Conservation (phyloP, 2,329 filamentous ascomycete species). For the Aspergillus luchuensis region DNA sequence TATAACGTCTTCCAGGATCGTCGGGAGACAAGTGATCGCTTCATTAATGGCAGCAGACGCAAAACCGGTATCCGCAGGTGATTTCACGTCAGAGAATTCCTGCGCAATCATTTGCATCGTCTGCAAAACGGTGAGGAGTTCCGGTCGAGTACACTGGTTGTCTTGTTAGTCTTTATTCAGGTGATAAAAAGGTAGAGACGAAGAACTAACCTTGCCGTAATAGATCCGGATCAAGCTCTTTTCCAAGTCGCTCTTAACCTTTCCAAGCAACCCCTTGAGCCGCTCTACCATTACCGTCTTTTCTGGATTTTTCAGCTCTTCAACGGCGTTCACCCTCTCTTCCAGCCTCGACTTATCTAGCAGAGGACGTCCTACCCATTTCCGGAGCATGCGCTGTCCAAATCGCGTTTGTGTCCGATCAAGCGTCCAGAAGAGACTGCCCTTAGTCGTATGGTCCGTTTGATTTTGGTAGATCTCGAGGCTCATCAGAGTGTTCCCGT, state of each 20-base stretch:
- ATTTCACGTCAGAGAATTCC: slow-evolving; percentile 70
- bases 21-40: slow-evolving; percentile 73
- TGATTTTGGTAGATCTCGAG: slow-evolving; percentile 95
- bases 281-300: slow-evolving; percentile 70
- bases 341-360: slow-evolving; percentile 75
- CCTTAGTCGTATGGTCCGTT: slow-evolving; percentile 80
- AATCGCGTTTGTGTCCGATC: slow-evolving; percentile 91
- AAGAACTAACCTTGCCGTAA: slow-evolving; percentile 71
- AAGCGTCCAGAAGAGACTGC: slow-evolving; percentile 92
- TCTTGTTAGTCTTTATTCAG: slow-evolving; percentile 20
- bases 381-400: slow-evolving; percentile 81
- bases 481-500: slow-evolving; percentile 90
- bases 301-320: slow-evolving; percentile 74
- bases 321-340: slow-evolving; percentile 78
- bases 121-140: slow-evolving; percentile 82
- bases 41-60: slow-evolving; percentile 67
- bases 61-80: slow-evolving; percentile 70
- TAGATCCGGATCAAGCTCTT: slow-evolving; percentile 93
- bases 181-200: neutral
- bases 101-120: slow-evolving; percentile 78
- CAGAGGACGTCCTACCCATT: slow-evolving; percentile 91
- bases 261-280: slow-evolving; percentile 69
- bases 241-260: slow-evolving; percentile 79
- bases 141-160: slow-evolving; percentile 72
- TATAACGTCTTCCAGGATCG: slow-evolving; percentile 71